Percentiles rank a stretch among this genome's conserved stretches.
These are phyloP conservation scores for Suillus plorans DNA, from an alignment of 768 basidiomycete species.

Conservation along the genomic window DNA sequence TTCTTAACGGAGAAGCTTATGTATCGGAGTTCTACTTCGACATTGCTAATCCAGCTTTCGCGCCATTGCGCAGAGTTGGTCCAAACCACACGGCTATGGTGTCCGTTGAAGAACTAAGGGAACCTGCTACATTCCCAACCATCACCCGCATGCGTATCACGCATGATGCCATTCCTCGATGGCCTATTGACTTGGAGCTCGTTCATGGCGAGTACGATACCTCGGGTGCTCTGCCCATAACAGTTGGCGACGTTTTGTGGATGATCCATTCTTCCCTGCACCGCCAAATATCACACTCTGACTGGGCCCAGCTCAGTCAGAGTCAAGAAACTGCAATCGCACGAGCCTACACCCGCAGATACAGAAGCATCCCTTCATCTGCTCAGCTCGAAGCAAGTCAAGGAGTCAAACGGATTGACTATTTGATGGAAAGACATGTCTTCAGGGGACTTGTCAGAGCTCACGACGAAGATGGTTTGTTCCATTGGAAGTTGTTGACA, in stretches of 20 bases:
- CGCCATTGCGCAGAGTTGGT: constrained; percentile 41
- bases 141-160: constrained; percentile 54
- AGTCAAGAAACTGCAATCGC: constrained; percentile 32
- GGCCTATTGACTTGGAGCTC: constrained; percentile 57
- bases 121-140: constrained; percentile 57
- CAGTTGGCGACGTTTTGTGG: constrained; percentile 56
- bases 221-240: constrained; percentile 42
- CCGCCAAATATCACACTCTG: constrained; percentile 34
- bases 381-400: constrained; percentile 33
- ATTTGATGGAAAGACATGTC: constrained; percentile 31
- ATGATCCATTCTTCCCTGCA: constrained; percentile 51
- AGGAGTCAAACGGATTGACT: constrained; percentile 43
- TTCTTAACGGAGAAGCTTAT: constrained; percentile 50
- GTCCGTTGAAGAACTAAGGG: constrained; percentile 42
- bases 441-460: constrained; percentile 38
- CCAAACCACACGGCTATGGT: constrained; percentile 40
- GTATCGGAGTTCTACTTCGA: constrained; percentile 54
- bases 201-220: constrained; percentile 27
- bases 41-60: constrained; percentile 46
- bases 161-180: constrained; percentile 56
- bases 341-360: constrained; percentile 37
- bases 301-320: constrained; percentile 32
- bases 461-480: constrained; percentile 29
- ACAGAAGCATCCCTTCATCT: constrained; percentile 26
- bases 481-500: constrained; percentile 30